Conservation (phyloP, 768 basidiomycete genomes). For the Boletellus sp. region DNA sequence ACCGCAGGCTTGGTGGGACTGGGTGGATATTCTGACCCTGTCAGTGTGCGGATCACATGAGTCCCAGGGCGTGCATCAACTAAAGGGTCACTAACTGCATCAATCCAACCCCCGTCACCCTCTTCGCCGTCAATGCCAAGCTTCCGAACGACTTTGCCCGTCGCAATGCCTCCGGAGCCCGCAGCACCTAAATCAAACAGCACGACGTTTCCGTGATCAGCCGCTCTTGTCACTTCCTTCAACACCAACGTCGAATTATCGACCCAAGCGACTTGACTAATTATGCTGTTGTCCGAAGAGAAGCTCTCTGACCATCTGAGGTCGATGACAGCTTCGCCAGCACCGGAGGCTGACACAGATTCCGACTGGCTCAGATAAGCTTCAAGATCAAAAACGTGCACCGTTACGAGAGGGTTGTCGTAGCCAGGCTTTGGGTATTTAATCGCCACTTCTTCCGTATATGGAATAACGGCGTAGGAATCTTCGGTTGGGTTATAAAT, state of each 20-base stretch:
- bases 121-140: conserved; percentile 83
- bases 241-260: conserved; percentile 66
- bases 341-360: conserved; percentile 28
- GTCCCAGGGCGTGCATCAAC: conserved; percentile 2
- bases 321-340: conserved; percentile 46
- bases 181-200: conserved; percentile 56
- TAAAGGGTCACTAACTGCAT: conserved; percentile 53
- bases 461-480: conserved; percentile 69
- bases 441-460: conserved; percentile 61
- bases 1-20: conserved; percentile 44
- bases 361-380: conserved; percentile 41
- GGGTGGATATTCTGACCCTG: conserved; percentile 65
- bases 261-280: conserved; percentile 88
- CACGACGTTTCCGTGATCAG: conserved; percentile 75
- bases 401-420: conserved; percentile 79
- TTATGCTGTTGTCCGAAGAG: conserved; percentile 58
- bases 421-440: conserved; percentile 90
- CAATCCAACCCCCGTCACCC: conserved; percentile 93
- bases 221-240: conserved; percentile 85
- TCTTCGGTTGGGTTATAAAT: conserved; percentile 86
- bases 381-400: conserved; percentile 78
- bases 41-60: conserved; percentile 13
- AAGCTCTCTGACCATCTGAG: conserved; percentile 67
- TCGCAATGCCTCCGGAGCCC: conserved; percentile 26
- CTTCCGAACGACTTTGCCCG: conserved; percentile 62